Evolutionary conservation across 1,284 basidiomycete genomes (phyloP).

Genomic region (Apiotrichum siamense): DNA sequence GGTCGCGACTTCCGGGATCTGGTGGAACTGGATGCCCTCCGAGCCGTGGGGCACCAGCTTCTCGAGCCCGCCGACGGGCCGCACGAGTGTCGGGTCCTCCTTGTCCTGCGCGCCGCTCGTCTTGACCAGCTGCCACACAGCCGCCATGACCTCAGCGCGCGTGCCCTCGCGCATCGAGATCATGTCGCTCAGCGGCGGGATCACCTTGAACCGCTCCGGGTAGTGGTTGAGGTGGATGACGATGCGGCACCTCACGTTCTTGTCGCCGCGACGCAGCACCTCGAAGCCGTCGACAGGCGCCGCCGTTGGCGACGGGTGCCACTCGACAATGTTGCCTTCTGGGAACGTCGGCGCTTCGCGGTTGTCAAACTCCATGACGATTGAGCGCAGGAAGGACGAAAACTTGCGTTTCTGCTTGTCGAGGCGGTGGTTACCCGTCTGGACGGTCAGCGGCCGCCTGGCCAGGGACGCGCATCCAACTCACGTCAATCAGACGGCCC

Average conservation of each 20-base stretch:
- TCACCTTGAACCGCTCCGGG: slow-evolving; percentile 78
- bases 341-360: slow-evolving; percentile 75
- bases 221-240: slow-evolving; percentile 76
- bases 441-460: too few species aligned
- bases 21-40: slow-evolving; percentile 65
- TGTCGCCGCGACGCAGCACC: slow-evolving; percentile 73
- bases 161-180: slow-evolving; percentile 82
- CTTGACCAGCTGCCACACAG: slow-evolving; percentile 91
- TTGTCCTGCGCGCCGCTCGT: slow-evolving; percentile 81
- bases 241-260: slow-evolving; percentile 68
- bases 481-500: slow-evolving; percentile 65
- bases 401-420: slow-evolving; percentile 74
- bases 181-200: slow-evolving; percentile 67
- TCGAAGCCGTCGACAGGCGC: slow-evolving; percentile 80
- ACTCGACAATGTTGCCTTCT: slow-evolving; percentile 53
- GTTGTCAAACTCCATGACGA: slow-evolving; percentile 75
- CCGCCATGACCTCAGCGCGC: slow-evolving; percentile 70
- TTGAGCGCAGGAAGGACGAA: slow-evolving; percentile 74
- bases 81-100: slow-evolving; percentile 71
- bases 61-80: slow-evolving; percentile 64
- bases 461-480: too few species aligned
- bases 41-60: slow-evolving; percentile 54
- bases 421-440: slow-evolving; percentile 55
- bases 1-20: slow-evolving; percentile 79
- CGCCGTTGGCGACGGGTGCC: slow-evolving; percentile 56